These are phyloP conservation scores for Linnemannia schmuckeri DNA, from an alignment of 192 early-diverging fungal genomes.

Conservation along the genomic window DNA sequence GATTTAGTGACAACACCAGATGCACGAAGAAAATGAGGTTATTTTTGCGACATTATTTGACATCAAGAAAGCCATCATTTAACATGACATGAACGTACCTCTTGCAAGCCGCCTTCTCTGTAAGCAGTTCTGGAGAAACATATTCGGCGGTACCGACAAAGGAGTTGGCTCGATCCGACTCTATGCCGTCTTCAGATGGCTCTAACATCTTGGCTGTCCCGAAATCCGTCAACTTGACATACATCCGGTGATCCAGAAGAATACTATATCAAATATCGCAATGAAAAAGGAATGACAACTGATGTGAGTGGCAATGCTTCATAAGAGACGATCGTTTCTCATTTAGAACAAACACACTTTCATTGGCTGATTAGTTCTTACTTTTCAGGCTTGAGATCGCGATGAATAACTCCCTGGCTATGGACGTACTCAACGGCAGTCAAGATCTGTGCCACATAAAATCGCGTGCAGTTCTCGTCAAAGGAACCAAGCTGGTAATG, in stretches of 20 bases:
- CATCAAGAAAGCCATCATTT: not conserved
- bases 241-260: conserved; percentile 87
- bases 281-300: not conserved
- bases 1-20: not conserved
- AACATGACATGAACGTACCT: conserved; percentile 53
- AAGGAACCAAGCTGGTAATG: conserved; percentile 78
- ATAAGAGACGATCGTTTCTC: not conserved
- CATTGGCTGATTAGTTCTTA: conserved; percentile 37
- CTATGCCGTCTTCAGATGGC: conserved; percentile 56
- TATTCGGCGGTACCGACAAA: conserved; percentile 99
- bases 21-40: not conserved
- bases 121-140: conserved; percentile 95
- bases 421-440: conserved; percentile 93
- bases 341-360: not conserved
- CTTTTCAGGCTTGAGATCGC: conserved; percentile 98
- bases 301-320: not conserved
- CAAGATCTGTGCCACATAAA: conserved; percentile 91
- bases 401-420: conserved; percentile 85
- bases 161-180: conserved; percentile 76
- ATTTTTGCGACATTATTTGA: not conserved
- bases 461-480: conserved; percentile 78
- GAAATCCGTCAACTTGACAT: conserved; percentile 97
- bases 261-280: conserved; percentile 69
- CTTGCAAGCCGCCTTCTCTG: conserved; percentile 85
- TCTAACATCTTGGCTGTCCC: conserved; percentile 89